A percentile compares a stretch with the other conserved stretches of the same genome.
phyloP scores from a whole-genome alignment of 495 filamentous ascomycete genomes.

The Darksidea phi region DNA sequence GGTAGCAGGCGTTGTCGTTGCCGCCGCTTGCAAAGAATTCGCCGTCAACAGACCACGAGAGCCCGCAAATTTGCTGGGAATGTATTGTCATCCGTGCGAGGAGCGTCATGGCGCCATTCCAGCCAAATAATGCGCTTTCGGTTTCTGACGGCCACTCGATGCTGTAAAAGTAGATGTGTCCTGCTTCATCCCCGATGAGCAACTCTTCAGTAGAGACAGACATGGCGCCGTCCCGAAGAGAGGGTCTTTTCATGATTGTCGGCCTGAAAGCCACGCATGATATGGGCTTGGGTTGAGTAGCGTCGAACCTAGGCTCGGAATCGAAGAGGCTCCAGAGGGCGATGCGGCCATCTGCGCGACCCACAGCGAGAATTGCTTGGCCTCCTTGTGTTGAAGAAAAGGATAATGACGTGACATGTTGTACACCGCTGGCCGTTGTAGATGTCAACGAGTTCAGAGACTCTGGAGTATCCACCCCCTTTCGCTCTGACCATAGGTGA shows the following conservation, averaged over 20 bases:
- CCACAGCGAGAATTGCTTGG: conserved; percentile 80
- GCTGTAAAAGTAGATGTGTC: conserved; percentile 81
- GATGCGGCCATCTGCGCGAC: conserved; percentile 67
- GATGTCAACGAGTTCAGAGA: conserved; percentile 39
- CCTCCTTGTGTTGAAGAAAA: conserved; percentile 81
- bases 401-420: conserved; percentile 73
- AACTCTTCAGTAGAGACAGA: conserved; percentile 70
- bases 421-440: neutral
- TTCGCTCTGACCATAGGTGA: conserved; percentile 83
- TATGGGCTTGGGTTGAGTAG: conserved; percentile 65
- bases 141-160: conserved; percentile 73
- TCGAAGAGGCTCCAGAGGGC: conserved; percentile 63
- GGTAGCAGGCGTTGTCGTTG: conserved; percentile 84
- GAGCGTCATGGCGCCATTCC: conserved; percentile 75
- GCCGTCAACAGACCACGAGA: conserved; percentile 81
- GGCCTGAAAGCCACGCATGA: conserved; percentile 75
- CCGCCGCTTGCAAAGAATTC: conserved; percentile 80
- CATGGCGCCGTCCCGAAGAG: conserved; percentile 30
- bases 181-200: conserved; percentile 83
- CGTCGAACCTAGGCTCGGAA: conserved; percentile 66
- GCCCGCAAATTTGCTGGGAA: conserved; percentile 85
- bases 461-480: conserved; percentile 53
- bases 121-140: conserved; percentile 53
- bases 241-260: conserved; percentile 42
- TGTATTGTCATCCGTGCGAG: conserved; percentile 76